Conservation (phyloP, 495 filamentous ascomycete genomes). For the Cudoniella acicularis region DNA sequence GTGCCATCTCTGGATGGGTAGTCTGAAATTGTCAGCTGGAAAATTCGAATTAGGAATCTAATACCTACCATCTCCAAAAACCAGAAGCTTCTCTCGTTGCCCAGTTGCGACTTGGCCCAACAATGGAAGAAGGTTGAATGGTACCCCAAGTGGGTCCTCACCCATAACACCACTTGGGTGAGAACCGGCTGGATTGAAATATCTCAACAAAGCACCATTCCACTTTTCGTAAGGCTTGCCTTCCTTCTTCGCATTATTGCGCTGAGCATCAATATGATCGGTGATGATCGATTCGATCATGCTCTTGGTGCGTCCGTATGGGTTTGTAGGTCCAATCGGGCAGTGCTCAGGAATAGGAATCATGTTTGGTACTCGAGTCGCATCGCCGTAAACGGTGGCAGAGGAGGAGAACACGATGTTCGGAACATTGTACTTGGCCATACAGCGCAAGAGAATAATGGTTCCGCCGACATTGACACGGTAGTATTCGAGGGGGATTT, state of each 20-base stretch:
- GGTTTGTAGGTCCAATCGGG: constrained; percentile 94
- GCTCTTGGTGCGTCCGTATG: constrained; percentile 93
- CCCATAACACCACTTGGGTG: constrained; percentile 98
- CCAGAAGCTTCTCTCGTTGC: constrained; percentile 87
- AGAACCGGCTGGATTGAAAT: constrained; percentile 96
- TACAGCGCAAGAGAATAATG: constrained; percentile 80
- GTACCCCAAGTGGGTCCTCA: constrained; percentile 92
- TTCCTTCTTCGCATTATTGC: constrained; percentile 75
- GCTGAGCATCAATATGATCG: constrained; percentile 83
- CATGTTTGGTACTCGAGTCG: constrained; percentile 94
- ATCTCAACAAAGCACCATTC: constrained; percentile 91
- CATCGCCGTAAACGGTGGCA: constrained; percentile 96
- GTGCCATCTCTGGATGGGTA: constrained; percentile 82
- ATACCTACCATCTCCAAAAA: constrained; percentile 84
- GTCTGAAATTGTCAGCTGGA: constrained; percentile 49
- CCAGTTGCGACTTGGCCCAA: constrained; percentile 94
- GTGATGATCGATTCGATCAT: constrained; percentile 87
- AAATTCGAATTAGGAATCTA: background rate
- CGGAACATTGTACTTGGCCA: constrained; percentile 83
- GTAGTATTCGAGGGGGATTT: constrained; percentile 97
- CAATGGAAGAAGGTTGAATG: constrained; percentile 92
- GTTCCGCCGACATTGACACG: constrained; percentile 92
- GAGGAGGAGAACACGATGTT: constrained; percentile 98
- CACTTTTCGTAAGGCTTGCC: constrained; percentile 74
- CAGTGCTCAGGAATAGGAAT: constrained; percentile 97